These are phyloP conservation scores for Rutstroemia sp. DNA, from an alignment of 2,329 filamentous ascomycete species.

Conservation along the genomic window DNA sequence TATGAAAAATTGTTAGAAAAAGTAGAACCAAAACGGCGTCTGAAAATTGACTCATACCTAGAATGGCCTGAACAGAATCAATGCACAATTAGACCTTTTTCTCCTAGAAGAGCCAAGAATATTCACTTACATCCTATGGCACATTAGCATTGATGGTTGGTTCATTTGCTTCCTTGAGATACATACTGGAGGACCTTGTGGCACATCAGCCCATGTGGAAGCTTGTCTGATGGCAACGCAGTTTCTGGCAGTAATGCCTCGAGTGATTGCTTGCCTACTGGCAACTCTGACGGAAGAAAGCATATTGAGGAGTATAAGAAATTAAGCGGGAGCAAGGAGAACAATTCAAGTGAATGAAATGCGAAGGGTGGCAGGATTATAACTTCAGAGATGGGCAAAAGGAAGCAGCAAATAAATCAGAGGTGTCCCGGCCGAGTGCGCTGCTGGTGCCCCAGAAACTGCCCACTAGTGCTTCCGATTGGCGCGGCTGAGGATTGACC, in stretches of 20 bases:
- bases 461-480: conserved; percentile 3
- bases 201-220: conserved; percentile 85
- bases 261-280: conserved; percentile 38
- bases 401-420: no score
- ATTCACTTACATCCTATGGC: conserved; percentile 31
- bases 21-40: conserved; percentile 11
- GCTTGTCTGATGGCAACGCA: conserved; percentile 23
- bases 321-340: neutral
- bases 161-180: conserved; percentile 4
- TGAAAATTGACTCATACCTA: conserved; percentile 47
- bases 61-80: conserved; percentile 54
- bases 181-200: conserved; percentile 89
- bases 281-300: conserved; percentile 48
- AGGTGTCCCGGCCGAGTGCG: neutral
- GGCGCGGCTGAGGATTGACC: conserved; percentile 3
- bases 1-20: conserved; percentile 31
- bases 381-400: no score
- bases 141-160: conserved; percentile 3
- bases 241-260: conserved; percentile 20
- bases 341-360: conserved; percentile 4
- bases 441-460: conserved; percentile 5
- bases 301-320: conserved; percentile 36
- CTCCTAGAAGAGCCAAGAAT: conserved; percentile 24
- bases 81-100: conserved; percentile 25
- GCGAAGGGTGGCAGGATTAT: neutral